Evolutionary conservation across 2,329 filamentous ascomycete genomes (phyloP), one percentile per base, ranked within the genome.

Genomic region (Fusarium camptoceras): DNA sequence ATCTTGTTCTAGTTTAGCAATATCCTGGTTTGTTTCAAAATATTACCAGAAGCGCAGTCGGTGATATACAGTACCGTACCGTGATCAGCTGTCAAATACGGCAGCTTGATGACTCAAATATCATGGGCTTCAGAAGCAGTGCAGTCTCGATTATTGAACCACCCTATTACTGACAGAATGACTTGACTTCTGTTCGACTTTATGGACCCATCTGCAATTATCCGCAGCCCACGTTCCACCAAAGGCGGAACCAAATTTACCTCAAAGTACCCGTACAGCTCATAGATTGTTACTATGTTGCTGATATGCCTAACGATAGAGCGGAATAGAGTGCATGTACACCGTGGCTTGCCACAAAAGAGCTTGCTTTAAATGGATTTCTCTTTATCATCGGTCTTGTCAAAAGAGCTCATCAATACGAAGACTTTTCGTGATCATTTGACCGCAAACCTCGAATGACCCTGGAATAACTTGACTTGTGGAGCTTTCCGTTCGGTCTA

Each of bases 401-500:
- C 28, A 28, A 41, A 27, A 27, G 39, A 25, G 47, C 18, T 46
- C 42, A 41, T 11, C 37, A 54, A 67, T 30, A 18, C 43, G 30
- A 43, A 58, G 47, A 44, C 51, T 53, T 43, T 57, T 59, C 27
- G 20, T 55, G 43, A 62, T 46, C 61, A 58, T 37, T 59, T 69
- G 43, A 55, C 64, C 50, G 43, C 57, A 44, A 20, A 51, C 48
- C 65, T 48, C 27, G 25, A 66, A 55, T 47, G 51, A 54, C 25
- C 64, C 56, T 64, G 44, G 51, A 31, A 27, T 39, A 44, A 49
- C 54, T 60, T 61, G 55, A 50, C 57, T 54, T 59, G 70, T 71
- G 64, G 68, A 69, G 55, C 56, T 69, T 70, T 65, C 72, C 63
- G 57, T 50, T 69, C 71, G 68, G 73, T 68, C 64, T 64, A 74